Percentiles rank a stretch among this genome's conserved stretches.
Conservation (phyloP, 2,329 filamentous ascomycete genomes). For the Teratosphaeria gauchensis region DNA sequence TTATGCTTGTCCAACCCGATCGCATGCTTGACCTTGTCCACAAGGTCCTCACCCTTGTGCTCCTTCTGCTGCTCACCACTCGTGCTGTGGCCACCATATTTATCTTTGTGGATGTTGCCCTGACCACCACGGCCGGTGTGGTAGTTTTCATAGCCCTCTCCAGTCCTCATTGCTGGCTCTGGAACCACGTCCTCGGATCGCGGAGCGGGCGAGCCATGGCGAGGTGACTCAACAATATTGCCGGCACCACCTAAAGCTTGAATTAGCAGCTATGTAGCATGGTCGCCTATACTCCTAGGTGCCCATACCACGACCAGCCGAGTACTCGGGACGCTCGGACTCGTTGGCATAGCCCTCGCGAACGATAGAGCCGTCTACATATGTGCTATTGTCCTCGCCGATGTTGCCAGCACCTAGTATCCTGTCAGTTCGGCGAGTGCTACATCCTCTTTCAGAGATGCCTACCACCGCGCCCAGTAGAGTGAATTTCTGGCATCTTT, state of each 20-base stretch:
- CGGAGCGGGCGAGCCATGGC: slow-evolving; percentile 17
- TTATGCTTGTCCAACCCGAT: slow-evolving; percentile 17
- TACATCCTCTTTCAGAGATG: background rate
- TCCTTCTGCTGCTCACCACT: slow-evolving; percentile 6
- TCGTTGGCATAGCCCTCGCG: slow-evolving; percentile 36
- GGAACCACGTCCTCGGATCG: slow-evolving; percentile 34
- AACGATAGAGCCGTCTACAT: slow-evolving; percentile 37
- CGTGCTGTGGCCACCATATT: slow-evolving; percentile 36
- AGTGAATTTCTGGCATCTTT: slow-evolving; percentile 24
- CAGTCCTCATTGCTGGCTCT: slow-evolving; percentile 30
- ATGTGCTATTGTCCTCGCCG: slow-evolving; percentile 38
- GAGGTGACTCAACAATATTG: slow-evolving; percentile 29
- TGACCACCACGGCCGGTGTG: slow-evolving; percentile 40
- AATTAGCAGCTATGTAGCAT: background rate
- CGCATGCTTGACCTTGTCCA: slow-evolving; percentile 37
- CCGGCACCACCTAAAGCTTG: slow-evolving; percentile 27
- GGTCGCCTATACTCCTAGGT: background rate
- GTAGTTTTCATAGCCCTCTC: slow-evolving; percentile 31
- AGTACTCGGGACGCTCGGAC: slow-evolving; percentile 30
- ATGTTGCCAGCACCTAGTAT: slow-evolving; percentile 49
- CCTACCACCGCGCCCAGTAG: slow-evolving; percentile 50
- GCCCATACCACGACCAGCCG: slow-evolving; percentile 16
- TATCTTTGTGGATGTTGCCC: slow-evolving; percentile 40
- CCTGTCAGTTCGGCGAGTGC: background rate
- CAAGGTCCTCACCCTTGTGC: slow-evolving; percentile 16